phyloP scores from a whole-genome alignment of 2,329 filamentous ascomycete species.

The Ophiostoma novo-ulmi region DNA sequence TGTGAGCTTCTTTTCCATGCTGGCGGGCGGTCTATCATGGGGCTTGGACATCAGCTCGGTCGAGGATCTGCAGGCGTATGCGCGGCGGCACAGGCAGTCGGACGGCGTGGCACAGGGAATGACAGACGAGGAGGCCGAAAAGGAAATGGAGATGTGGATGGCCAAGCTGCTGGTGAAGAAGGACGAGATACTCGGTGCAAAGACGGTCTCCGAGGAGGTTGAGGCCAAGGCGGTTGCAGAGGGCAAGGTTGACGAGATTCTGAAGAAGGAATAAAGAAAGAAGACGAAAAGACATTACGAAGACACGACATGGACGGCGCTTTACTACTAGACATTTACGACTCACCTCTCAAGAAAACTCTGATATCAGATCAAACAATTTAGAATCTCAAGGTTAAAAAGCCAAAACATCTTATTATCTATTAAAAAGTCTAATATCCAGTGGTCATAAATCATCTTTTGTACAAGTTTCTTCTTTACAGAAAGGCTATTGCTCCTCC shows the following conservation, averaged over 20 bases:
- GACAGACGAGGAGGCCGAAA: constrained; percentile 50
- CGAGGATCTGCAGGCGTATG: constrained; percentile 55
- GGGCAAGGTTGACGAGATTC: background rate
- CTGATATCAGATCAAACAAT: background rate
- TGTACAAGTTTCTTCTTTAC: background rate
- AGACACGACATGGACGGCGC: constrained; percentile 6
- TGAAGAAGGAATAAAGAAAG: background rate
- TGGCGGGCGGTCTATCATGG: constrained; percentile 68
- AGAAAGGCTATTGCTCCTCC: background rate
- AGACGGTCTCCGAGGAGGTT: background rate
- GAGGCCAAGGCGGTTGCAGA: constrained; percentile 6
- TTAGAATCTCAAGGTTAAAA: background rate
- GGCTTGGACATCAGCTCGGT: constrained; percentile 69
- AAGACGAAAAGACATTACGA: background rate
- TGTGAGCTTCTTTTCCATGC: constrained; percentile 66
- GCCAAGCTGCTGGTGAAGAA: constrained; percentile 52
- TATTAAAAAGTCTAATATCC: background rate
- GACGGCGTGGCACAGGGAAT: constrained; percentile 23
- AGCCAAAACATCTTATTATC: background rate
- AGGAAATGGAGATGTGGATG: constrained; percentile 59
- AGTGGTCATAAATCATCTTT: background rate
- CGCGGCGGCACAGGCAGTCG: constrained; percentile 40
- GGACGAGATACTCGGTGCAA: constrained; percentile 37
- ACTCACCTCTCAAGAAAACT: constrained; percentile 1
- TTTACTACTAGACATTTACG: background rate